These are phyloP conservation scores for Fraxinus anomala DNA, from an alignment of 257 asterid species.

Conservation along the genomic window DNA sequence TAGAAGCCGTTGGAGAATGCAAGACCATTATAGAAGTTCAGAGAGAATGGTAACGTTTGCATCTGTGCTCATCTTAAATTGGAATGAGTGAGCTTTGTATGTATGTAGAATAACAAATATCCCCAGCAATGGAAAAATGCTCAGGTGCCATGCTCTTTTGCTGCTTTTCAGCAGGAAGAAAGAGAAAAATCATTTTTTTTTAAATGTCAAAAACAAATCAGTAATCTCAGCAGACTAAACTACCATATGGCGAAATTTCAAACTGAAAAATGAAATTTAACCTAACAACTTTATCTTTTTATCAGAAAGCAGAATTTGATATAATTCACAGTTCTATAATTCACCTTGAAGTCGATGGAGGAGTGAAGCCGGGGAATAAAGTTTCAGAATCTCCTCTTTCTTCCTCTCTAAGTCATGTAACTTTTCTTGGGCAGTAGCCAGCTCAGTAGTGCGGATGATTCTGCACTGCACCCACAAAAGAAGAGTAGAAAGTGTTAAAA, in stretches of 20 bases:
- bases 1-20: not conserved
- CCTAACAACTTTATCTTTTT: not conserved
- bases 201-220: not conserved
- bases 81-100: not conserved
- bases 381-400: conserved; percentile 63
- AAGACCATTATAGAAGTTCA: not conserved
- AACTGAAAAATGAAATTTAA: not conserved
- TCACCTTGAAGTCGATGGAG: conserved; percentile 79
- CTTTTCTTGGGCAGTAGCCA: conserved; percentile 91
- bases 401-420: conserved; percentile 74
- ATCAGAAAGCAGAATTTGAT: not conserved
- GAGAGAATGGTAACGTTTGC: not conserved
- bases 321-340: not conserved
- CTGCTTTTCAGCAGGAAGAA: not conserved
- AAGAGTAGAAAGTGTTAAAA: conserved; percentile 5
- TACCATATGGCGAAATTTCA: not conserved
- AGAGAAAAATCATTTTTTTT: no score
- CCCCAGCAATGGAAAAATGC: not conserved
- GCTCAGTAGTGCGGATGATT: conserved; percentile 85
- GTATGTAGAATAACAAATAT: not conserved
- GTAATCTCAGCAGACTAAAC: not conserved
- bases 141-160: not conserved
- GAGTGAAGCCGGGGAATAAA: conserved; percentile 71
- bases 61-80: not conserved
- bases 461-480: conserved; percentile 67